A percentile compares a stretch with the other conserved stretches of the same genome.
Evolutionary conservation across 129 eudicot genomes (phyloP).

Genomic region (Scalesia atractyloides): DNA sequence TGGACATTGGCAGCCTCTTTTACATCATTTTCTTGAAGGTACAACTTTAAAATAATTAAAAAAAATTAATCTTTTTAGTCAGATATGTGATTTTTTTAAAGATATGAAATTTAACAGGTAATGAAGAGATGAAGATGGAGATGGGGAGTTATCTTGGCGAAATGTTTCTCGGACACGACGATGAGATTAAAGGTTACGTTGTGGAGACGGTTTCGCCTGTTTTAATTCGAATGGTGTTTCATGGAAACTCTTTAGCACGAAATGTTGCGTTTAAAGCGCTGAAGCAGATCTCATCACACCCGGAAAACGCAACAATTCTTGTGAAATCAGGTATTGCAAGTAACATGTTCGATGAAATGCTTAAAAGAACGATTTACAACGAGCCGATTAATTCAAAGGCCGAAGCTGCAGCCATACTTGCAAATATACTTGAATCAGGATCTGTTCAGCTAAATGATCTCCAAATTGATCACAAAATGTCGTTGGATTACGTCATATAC

Average conservation of each 20-base stretch:
- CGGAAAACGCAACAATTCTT: constrained; percentile 46
- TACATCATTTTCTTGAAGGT: constrained; percentile 66
- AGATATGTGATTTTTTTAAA: background rate
- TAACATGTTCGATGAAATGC: constrained; percentile 57
- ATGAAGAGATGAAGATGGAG: constrained; percentile 63
- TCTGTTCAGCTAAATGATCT: constrained; percentile 40
- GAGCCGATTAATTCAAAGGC: constrained; percentile 53
- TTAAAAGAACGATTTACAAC: constrained; percentile 38
- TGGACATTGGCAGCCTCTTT: constrained; percentile 71
- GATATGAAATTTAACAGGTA: constrained; percentile 38
- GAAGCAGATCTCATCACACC: constrained; percentile 59
- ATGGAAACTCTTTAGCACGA: constrained; percentile 45
- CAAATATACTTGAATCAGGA: constrained; percentile 70
- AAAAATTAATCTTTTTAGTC: background rate
- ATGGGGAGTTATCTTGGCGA: constrained; percentile 61
- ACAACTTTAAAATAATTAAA: no score
- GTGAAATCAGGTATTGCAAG: constrained; percentile 50
- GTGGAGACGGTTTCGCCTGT: constrained; percentile 54
- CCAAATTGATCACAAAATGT: constrained; percentile 50
- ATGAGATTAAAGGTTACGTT: constrained; percentile 45
- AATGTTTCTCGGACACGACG: constrained; percentile 51
- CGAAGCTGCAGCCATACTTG: constrained; percentile 64
- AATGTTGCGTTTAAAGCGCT: constrained; percentile 62
- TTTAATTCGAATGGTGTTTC: constrained; percentile 52
- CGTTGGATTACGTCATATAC: constrained; percentile 52